A percentile compares a stretch with the other conserved stretches of the same genome.
phyloP scores from a whole-genome alignment of 2,329 filamentous ascomycete genomes.

The Tricladium varicosporioides region DNA sequence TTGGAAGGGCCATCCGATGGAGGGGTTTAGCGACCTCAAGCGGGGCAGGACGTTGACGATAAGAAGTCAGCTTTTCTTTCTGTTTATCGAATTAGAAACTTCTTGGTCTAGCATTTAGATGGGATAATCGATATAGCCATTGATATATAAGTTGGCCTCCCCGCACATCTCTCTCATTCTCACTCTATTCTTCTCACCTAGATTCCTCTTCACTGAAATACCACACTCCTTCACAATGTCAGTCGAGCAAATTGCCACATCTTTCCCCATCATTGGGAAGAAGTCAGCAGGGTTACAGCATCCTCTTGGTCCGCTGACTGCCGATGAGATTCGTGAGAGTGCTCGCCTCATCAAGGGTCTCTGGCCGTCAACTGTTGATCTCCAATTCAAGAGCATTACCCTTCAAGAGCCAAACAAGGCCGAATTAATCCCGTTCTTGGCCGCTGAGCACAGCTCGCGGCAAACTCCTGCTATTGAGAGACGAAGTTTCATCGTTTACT shows the following conservation, averaged over 20 bases:
- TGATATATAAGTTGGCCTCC: too few species aligned
- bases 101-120: too few species aligned
- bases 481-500: constrained; percentile 56
- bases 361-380: constrained; percentile 53
- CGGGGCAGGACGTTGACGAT: too few species aligned
- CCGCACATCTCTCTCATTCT: too few species aligned
- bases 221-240: constrained; percentile 17
- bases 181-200: too few species aligned
- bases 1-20: too few species aligned
- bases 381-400: constrained; percentile 64
- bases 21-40: too few species aligned
- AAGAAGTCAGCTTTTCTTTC: too few species aligned
- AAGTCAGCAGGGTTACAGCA: constrained; percentile 38
- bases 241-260: constrained; percentile 24
- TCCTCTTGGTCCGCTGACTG: constrained; percentile 58
- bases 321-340: constrained; percentile 53
- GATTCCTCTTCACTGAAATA: too few species aligned
- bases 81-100: too few species aligned
- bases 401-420: constrained; percentile 56
- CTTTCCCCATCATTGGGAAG: constrained; percentile 26
- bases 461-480: constrained; percentile 44
- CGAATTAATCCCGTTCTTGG: constrained; percentile 49
- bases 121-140: too few species aligned
- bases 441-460: constrained; percentile 44
- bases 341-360: constrained; percentile 47